Conservation (phyloP, 495 filamentous ascomycete species). For the Podospora bellae-mahoneyi region DNA sequence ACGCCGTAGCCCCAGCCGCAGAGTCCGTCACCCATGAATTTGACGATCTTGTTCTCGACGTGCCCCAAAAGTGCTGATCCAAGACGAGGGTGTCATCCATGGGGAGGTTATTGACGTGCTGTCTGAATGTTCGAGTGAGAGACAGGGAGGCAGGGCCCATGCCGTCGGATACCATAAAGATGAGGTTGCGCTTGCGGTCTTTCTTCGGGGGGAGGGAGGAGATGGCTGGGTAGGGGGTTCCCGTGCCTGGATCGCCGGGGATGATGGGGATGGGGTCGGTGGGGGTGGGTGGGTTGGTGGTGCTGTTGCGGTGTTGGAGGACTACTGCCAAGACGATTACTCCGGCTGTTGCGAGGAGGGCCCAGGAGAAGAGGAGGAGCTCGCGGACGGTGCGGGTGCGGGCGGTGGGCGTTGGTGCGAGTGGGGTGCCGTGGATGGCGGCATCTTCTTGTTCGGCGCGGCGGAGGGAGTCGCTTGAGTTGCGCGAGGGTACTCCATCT, state of each 20-base stretch:
- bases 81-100: conserved; percentile 69
- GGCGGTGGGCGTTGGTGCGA: neutral
- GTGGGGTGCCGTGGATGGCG: conserved; percentile 25
- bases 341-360: conserved; percentile 75
- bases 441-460: conserved; percentile 33
- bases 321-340: conserved; percentile 73
- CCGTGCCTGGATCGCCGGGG: conserved; percentile 32
- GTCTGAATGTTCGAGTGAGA: conserved; percentile 78
- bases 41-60: conserved; percentile 78
- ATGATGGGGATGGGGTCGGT: neutral
- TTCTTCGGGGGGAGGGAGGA: conserved; percentile 40
- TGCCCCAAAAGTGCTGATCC: conserved; percentile 84
- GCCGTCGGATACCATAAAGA: conserved; percentile 98
- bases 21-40: conserved; percentile 86
- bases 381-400: conserved; percentile 41
- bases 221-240: conserved; percentile 65
- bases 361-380: conserved; percentile 79
- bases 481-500: conserved; percentile 14
- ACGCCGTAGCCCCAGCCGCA: conserved; percentile 92
- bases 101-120: conserved; percentile 62
- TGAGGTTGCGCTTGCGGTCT: conserved; percentile 81
- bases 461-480: conserved; percentile 25
- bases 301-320: conserved; percentile 59
- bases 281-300: conserved; percentile 17
- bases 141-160: conserved; percentile 93